Conservation (phyloP, 108 stramenopile species). For the Cafeteria roenbergensis region DNA sequence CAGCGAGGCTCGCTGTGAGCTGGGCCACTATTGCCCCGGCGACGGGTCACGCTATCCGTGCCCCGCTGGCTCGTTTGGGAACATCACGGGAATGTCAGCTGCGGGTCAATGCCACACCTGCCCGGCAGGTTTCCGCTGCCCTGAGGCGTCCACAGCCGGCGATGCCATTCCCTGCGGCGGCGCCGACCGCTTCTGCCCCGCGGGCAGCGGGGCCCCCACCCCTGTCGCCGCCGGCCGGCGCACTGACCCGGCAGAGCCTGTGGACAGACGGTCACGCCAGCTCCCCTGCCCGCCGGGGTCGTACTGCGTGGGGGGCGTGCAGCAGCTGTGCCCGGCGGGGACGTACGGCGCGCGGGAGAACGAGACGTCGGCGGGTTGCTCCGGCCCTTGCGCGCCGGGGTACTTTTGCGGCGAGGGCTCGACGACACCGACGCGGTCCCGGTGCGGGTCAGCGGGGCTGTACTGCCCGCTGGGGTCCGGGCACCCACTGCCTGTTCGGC, state of each 20-base stretch:
- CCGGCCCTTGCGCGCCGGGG: too few relatives aligned
- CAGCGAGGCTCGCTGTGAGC: neutral
- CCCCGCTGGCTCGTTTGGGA: constrained; percentile 1
- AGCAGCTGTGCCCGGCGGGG: too few relatives aligned
- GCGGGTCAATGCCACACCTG: too few relatives aligned
- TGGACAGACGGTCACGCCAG: neutral
- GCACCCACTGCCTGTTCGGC: too few relatives aligned
- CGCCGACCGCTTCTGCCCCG: constrained; percentile 2
- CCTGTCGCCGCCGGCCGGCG: neutral
- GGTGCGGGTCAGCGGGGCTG: too few relatives aligned
- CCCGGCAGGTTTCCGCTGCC: neutral
- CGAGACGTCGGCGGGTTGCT: too few relatives aligned
- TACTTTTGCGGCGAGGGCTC: too few relatives aligned
- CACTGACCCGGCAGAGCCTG: neutral
- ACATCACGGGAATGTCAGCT: neutral
- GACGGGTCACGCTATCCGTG: neutral
- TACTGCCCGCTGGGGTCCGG: too few relatives aligned
- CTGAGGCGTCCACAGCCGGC: neutral
- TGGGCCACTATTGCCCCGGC: constrained; percentile 1
- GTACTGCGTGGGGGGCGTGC: constrained; percentile 1
- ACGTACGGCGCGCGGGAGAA: too few relatives aligned
- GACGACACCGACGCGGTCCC: too few relatives aligned
- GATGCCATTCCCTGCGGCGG: neutral
- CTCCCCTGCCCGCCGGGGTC: neutral
- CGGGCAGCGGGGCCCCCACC: neutral